phyloP scores from a whole-genome alignment of 108 stramenopile species.

The Cyclotella kingstonii region DNA sequence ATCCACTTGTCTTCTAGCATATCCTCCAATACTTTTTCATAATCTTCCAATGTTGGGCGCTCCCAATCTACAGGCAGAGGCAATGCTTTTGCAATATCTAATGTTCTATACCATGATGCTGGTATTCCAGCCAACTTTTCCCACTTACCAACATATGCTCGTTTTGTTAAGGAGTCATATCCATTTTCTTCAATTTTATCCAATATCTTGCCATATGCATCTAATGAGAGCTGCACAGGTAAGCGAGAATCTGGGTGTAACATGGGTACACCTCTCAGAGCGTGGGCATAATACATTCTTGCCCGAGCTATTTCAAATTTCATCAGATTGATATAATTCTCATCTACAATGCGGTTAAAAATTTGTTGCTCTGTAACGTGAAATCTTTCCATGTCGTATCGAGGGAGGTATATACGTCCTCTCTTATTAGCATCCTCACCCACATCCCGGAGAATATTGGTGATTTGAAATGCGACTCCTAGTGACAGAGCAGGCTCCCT shows the following conservation, averaged over 20 bases:
- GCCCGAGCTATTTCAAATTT: slow-evolving; percentile 94
- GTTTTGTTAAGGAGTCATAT: slow-evolving; percentile 91
- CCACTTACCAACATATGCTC: slow-evolving; percentile 95
- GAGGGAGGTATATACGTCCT: slow-evolving; percentile 93
- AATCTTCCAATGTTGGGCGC: slow-evolving; percentile 39
- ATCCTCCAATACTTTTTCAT: slow-evolving; percentile 35
- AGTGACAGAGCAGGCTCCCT: slow-evolving; percentile 92
- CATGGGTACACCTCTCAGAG: slow-evolving; percentile 91
- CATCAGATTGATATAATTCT: slow-evolving; percentile 91
- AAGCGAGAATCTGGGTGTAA: slow-evolving; percentile 82
- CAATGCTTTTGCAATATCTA: slow-evolving; percentile 67
- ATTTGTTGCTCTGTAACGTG: slow-evolving; percentile 93
- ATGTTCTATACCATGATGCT: slow-evolving; percentile 88
- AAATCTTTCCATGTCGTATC: slow-evolving; percentile 85
- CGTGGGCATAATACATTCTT: slow-evolving; percentile 91
- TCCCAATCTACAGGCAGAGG: slow-evolving; percentile 77
- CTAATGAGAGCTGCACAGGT: slow-evolving; percentile 89
- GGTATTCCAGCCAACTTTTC: slow-evolving; percentile 95
- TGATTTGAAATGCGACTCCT: slow-evolving; percentile 98
- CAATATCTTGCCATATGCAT: slow-evolving; percentile 93
- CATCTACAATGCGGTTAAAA: slow-evolving; percentile 80
- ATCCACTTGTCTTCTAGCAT: slow-evolving; percentile 35
- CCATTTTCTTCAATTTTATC: slow-evolving; percentile 93
- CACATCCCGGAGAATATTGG: slow-evolving; percentile 97
- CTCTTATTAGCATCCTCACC: slow-evolving; percentile 93